Base-by-base conservation (phyloP, 2,329 filamentous ascomycete genomes). In the Diaporthe sp. region DNA sequence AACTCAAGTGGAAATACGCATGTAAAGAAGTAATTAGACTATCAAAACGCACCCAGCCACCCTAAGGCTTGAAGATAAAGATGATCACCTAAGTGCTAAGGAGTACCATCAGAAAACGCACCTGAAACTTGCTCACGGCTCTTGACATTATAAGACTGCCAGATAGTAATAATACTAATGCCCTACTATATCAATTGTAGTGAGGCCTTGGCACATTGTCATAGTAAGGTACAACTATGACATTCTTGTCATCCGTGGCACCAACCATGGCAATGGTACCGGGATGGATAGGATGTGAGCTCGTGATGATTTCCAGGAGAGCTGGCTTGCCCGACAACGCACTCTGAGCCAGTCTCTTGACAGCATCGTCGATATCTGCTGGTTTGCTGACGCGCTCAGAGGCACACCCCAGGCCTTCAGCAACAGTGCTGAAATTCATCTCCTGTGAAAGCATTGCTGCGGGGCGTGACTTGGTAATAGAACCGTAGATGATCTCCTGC, bases 171-270 rank as follows among this genome's bases (percentile, higher is more conserved):
- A 39, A 39, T 12, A 13, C 4, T 12, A 13, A 13, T 13, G 12
- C 12, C 37, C 37, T 37, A 28, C 12, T n/a, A 9, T n/a, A 6
- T 73, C 22, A 73, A 28, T 42, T 65, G 13, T 67, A 73, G 60
- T 39, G 31, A 42, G 71, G 55, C 31, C 71, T 37, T 34, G 85
- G 86, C 34, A 87, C 79, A 77, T 88, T 88, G 72, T 87, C 85
- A 78, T 88, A 87, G 77, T 88, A 88, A 4, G 86, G 86, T 72
- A 88, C 85, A 37, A 87, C 86, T 75, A 88, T 86, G 46, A 84
- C 82, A 77, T 86, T 80, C 61, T 81, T 81, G 79, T 86, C 84
- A 17, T 84, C 81, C 5, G 84, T 86, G 76, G 81, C 79, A 3
- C 84, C 84, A n/a, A 87, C 84, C 86, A 87, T 87, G 0, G 79